phyloP scores from a whole-genome alignment of 192 early-diverging fungal genomes.

The Entomortierella lignicola region DNA sequence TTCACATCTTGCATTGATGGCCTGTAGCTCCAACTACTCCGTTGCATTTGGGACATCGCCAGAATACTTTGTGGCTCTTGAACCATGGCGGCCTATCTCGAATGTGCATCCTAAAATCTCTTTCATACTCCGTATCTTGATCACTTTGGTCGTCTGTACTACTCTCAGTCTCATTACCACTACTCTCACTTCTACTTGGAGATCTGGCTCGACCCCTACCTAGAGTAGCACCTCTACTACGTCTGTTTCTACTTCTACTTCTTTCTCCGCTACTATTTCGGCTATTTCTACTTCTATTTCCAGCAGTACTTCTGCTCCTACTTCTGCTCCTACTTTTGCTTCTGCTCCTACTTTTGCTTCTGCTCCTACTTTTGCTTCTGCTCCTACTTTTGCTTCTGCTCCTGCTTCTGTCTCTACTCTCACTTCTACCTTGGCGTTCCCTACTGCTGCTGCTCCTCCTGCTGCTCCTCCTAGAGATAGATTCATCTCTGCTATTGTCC shows the following conservation, averaged over 20 bases:
- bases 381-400: not conserved
- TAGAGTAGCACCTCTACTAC: not conserved
- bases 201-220: too few relatives aligned
- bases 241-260: not conserved
- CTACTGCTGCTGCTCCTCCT: conserved; percentile 1
- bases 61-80: not conserved
- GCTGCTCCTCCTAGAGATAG: not conserved
- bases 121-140: not conserved
- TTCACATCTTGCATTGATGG: not conserved
- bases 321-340: not conserved
- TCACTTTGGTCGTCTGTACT: not conserved
- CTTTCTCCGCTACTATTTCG: not conserved
- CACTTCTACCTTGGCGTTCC: not conserved
- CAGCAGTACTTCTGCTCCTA: not conserved
- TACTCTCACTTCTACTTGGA: not conserved
- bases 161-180: not conserved
- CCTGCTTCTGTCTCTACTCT: not conserved
- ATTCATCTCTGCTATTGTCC: too few relatives aligned
- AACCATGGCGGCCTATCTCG: too few relatives aligned
- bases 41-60: not conserved
- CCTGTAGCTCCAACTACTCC: not conserved
- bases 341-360: not conserved
- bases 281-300: not conserved
- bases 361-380: not conserved
- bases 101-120: too few relatives aligned